phyloP scores from a whole-genome alignment of 371 early-diverging fungal species.

The Lichtheimia ornata region DNA sequence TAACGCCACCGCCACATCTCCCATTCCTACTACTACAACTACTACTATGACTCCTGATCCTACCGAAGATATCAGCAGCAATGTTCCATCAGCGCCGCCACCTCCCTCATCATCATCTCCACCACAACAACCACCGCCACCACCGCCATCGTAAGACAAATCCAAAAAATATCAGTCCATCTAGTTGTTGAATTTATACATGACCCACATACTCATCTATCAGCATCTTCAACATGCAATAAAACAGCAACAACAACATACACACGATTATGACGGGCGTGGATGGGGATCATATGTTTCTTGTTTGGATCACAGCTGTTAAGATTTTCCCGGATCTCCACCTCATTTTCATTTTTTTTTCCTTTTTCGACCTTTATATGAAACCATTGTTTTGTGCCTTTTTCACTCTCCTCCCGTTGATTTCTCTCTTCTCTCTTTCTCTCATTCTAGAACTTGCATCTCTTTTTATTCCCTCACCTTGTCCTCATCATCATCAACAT shows the following conservation, averaged over 20 bases:
- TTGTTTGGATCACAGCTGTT: no score
- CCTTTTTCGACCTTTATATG: neutral
- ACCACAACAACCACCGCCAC: neutral
- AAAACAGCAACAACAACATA: constrained; percentile 1
- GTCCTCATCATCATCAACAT: no score
- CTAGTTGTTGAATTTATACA: neutral
- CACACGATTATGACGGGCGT: neutral
- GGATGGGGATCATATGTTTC: no score
- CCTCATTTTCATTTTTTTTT: neutral
- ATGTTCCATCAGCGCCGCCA: neutral
- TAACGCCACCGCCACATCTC: constrained; percentile 1
- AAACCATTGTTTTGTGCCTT: constrained; percentile 1
- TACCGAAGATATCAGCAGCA: neutral
- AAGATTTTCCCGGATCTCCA: no score
- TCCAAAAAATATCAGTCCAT: neutral
- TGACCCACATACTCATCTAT: neutral
- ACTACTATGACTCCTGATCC: neutral
- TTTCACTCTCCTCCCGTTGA: neutral
- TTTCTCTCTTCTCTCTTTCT: constrained; percentile 2
- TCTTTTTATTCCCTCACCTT: neutral
- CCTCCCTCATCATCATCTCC: neutral
- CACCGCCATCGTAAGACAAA: neutral
- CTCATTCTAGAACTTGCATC: neutral
- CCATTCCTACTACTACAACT: neutral
- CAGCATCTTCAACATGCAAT: constrained; percentile 1